These are phyloP conservation scores for Rosa persica DNA, from an alignment of 306 rosid genomes.

Conservation along the genomic window DNA sequence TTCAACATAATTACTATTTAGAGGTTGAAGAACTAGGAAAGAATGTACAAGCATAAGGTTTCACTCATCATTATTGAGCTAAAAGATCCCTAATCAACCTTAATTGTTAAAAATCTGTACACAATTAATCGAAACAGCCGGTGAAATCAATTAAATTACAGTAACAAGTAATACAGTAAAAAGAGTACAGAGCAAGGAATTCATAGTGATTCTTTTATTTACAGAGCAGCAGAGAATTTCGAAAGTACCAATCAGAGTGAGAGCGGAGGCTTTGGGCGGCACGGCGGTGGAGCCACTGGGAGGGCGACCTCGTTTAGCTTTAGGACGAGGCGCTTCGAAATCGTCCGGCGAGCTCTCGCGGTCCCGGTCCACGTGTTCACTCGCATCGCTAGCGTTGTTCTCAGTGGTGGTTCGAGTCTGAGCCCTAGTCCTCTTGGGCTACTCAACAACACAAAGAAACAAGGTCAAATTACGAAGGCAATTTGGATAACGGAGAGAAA, in stretches of 20 bases:
- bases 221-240: neutral
- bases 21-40: neutral
- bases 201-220: neutral
- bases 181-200: neutral
- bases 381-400: slow-evolving; percentile 42
- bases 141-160: neutral
- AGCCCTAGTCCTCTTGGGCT: slow-evolving; percentile 75
- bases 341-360: slow-evolving; percentile 84
- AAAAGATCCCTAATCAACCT: neutral
- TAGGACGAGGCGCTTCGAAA: slow-evolving; percentile 51
- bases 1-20: neutral
- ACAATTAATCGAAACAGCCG: neutral
- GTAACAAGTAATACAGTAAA: neutral
- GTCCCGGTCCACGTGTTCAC: slow-evolving; percentile 50
- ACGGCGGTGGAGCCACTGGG: slow-evolving; percentile 45
- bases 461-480: slow-evolving; percentile 27
- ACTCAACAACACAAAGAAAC: slow-evolving; percentile 27
- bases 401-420: slow-evolving; percentile 32
- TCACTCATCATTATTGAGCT: neutral
- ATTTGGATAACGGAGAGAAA: neutral
- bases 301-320: slow-evolving; percentile 63
- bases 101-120: neutral
- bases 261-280: slow-evolving; percentile 34
- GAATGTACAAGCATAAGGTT: too few relatives aligned
- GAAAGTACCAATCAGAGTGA: slow-evolving; percentile 61